These are phyloP conservation scores for Carex cristatella DNA, from an alignment of 176 grass and related monocot species.

Conservation along the genomic window DNA sequence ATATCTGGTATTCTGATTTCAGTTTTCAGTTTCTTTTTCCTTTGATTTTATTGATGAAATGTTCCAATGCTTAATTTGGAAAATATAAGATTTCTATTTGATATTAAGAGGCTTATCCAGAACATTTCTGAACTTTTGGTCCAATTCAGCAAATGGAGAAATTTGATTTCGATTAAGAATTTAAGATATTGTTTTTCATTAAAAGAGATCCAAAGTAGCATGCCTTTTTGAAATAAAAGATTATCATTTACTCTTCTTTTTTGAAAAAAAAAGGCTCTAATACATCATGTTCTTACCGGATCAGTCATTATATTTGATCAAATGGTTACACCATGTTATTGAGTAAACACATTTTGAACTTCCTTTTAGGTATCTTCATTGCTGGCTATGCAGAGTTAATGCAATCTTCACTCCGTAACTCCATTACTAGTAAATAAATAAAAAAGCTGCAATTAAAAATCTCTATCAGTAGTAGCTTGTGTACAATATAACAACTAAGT, in stretches of 20 bases:
- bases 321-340: too few species aligned
- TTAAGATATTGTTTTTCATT: neutral
- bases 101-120: neutral
- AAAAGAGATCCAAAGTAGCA: neutral
- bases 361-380: slow-evolving; percentile 4
- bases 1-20: neutral
- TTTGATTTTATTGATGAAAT: neutral
- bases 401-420: neutral
- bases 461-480: neutral
- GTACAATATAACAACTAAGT: neutral
- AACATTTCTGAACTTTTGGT: neutral
- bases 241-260: neutral
- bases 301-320: too few species aligned
- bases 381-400: slow-evolving; percentile 18
- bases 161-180: neutral
- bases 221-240: neutral
- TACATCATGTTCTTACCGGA: too few species aligned
- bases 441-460: neutral
- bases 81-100: neutral
- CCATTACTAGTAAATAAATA: neutral
- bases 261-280: neutral
- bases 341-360: neutral
- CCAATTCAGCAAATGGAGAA: neutral
- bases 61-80: neutral
- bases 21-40: neutral